phyloP scores from a whole-genome alignment of 768 basidiomycete species.

The Amyloporia xantha region DNA sequence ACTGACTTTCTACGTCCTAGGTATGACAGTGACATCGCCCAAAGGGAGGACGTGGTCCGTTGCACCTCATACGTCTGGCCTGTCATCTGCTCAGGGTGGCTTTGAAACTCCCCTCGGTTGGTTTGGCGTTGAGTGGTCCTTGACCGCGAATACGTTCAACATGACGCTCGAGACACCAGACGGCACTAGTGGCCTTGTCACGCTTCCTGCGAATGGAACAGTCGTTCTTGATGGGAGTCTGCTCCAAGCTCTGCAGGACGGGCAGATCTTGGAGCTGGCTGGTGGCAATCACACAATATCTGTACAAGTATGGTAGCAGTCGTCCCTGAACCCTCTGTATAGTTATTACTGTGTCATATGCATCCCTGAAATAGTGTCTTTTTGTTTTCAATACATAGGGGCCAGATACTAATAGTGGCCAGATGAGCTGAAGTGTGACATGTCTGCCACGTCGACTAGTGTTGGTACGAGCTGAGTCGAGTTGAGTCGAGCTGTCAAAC shows the following conservation, averaged over 20 bases:
- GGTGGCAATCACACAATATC: constrained; percentile 10
- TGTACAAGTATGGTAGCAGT: constrained; percentile 1
- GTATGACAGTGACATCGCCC: constrained; percentile 41
- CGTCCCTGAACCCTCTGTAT: too few species aligned
- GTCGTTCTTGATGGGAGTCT: constrained; percentile 4
- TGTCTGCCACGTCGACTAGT: too few species aligned
- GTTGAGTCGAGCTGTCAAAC: too few species aligned
- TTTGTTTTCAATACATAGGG: too few species aligned
- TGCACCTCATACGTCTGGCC: constrained; percentile 38
- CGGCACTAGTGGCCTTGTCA: constrained; percentile 11
- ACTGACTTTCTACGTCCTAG: constrained; percentile 49
- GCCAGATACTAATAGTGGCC: too few species aligned
- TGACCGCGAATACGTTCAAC: constrained; percentile 10
- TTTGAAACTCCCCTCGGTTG: constrained; percentile 48
- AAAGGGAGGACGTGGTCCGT: constrained; percentile 43
- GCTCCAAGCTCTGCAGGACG: not conserved
- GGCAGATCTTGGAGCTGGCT: not conserved
- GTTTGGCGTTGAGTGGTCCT: constrained; percentile 42
- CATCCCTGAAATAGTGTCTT: too few species aligned
- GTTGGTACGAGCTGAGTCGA: too few species aligned
- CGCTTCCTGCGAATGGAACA: constrained; percentile 8
- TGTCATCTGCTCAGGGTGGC: constrained; percentile 40
- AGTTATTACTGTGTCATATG: too few species aligned
- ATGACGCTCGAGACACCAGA: constrained; percentile 11
- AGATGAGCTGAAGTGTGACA: too few species aligned